Percentiles rank a stretch among this genome's conserved stretches.
Evolutionary conservation across 2,329 filamentous ascomycete genomes (phyloP).

Genomic region (Madurella mycetomatis): DNA sequence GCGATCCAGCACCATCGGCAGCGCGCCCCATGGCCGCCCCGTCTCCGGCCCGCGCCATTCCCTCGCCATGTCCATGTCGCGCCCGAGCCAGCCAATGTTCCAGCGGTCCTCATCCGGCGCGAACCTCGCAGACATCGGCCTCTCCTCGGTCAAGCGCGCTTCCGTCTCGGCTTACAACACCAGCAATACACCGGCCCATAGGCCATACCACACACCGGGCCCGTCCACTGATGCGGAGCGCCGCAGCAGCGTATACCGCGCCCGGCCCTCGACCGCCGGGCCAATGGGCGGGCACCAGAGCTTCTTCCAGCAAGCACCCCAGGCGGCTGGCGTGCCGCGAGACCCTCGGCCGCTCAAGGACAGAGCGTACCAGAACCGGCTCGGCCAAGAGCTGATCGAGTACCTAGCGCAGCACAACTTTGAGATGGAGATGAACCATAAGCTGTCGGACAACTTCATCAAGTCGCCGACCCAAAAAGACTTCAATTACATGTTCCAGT

Average conservation of each 20-base stretch:
- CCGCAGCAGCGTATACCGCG: slow-evolving; percentile 77
- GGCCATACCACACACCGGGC: slow-evolving; percentile 53
- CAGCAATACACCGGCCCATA: slow-evolving; percentile 60
- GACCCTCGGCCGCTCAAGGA: slow-evolving; percentile 87
- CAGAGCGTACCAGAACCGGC: slow-evolving; percentile 70
- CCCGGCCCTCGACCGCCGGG: slow-evolving; percentile 64
- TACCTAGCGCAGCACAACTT: slow-evolving; percentile 93
- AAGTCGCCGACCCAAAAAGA: slow-evolving; percentile 97
- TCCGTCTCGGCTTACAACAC: slow-evolving; percentile 54
- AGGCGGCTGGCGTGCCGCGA: slow-evolving; percentile 73
- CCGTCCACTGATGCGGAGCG: slow-evolving; percentile 53
- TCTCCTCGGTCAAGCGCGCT: slow-evolving; percentile 78
- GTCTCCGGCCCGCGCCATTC: slow-evolving; percentile 81
- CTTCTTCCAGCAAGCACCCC: slow-evolving; percentile 86
- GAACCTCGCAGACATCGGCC: slow-evolving; percentile 72
- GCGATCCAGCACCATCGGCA: slow-evolving; percentile 74
- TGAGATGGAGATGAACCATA: slow-evolving; percentile 96
- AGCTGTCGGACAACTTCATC: slow-evolving; percentile 82
- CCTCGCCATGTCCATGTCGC: slow-evolving; percentile 71
- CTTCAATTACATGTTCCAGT: slow-evolving; percentile 97
- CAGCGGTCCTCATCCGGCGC: slow-evolving; percentile 77
- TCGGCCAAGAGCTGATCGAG: slow-evolving; percentile 85
- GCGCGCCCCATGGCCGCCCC: slow-evolving; percentile 72
- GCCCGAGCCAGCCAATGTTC: slow-evolving; percentile 84
- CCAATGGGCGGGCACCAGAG: slow-evolving; percentile 73